Evolutionary conservation across 169 alveolate genomes (phyloP).

Genomic region (Theileria orientalis): DNA sequence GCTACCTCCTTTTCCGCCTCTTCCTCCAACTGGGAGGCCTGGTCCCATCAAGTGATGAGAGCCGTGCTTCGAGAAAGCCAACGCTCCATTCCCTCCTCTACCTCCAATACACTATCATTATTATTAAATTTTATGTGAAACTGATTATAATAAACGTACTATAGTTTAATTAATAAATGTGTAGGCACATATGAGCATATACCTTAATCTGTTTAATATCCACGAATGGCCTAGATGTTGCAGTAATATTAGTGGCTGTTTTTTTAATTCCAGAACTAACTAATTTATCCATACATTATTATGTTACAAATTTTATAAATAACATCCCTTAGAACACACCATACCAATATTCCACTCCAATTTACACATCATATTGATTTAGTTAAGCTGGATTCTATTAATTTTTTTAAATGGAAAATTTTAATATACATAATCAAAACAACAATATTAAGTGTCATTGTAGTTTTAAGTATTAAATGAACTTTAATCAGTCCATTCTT

Average conservation of each 20-base stretch:
- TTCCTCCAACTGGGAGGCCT: constrained; percentile 65
- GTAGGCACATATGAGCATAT: neutral
- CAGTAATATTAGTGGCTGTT: constrained; percentile 2
- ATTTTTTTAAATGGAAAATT: too few species aligned
- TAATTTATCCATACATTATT: constrained; percentile 33
- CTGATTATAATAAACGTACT: neutral
- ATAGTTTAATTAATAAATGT: neutral
- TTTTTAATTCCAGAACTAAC: neutral
- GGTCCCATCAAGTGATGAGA: constrained; percentile 63
- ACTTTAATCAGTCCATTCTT: neutral
- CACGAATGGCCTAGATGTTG: constrained; percentile 47
- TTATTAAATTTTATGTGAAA: neutral
- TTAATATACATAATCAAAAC: too few species aligned
- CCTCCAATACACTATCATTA: constrained; percentile 52
- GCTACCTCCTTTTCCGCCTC: constrained; percentile 62
- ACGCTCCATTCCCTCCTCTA: constrained; percentile 62
- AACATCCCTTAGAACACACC: too few species aligned
- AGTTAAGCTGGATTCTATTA: too few species aligned
- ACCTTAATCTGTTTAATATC: constrained; percentile 59
- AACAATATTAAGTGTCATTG: too few species aligned
- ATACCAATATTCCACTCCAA: too few species aligned
- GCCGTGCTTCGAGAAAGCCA: constrained; percentile 53
- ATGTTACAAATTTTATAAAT: neutral
- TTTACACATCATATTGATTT: too few species aligned
- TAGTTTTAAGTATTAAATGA: neutral